Base-by-base conservation (phyloP, 2,329 filamentous ascomycete genomes). In the Xylaria sp. region DNA sequence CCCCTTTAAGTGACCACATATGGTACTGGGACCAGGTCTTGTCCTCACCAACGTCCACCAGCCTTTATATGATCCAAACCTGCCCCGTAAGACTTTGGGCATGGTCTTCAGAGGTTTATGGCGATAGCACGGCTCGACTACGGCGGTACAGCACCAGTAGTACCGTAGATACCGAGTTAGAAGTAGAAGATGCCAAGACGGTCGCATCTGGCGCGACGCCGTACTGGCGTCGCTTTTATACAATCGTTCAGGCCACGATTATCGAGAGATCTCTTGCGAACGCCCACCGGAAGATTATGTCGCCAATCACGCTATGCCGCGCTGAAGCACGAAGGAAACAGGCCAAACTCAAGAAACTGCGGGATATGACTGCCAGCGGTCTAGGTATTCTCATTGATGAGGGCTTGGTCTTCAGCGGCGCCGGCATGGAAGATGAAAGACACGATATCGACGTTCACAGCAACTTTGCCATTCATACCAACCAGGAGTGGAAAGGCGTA, bases 21-120 rank as follows among this genome's bases (percentile, higher is more conserved):
- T 92, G 89, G 85, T 97, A 97, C 73, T 99, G 94, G 94, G 91
- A 96, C 70, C 89, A 94, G 66, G 83, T 97, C 1, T 76, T 96
- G 35, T 84, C 85, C 8, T 95, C 91, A 0, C 88, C 91, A 66
- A 81, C 85, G 53, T 90, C 88, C 69, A 92, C 90, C 65, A 88
- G 86, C 37, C 72, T 97, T 2, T 97, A 97, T 74, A 88, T 90
- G 11, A 76, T 95, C 7, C 94, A 99, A 73, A 96, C 88, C 0
- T 91, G 88, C 0, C 94, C 94, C 0, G 68, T 87, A 47, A 82
- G 90, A 16, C 73, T 96, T 39, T 93, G 86, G 85, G 76, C 79
- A 2, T 91, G 89, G 83, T 78, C 83, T 6, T 82, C 81, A 68
- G 87, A 89, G 52, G 82, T 95, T 39, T 92, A 88, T 71, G 72